Evolutionary conservation across 2,329 filamentous ascomycete genomes (phyloP), one percentile per base, ranked within the genome.

Genomic region (Penicillium crustosum): DNA sequence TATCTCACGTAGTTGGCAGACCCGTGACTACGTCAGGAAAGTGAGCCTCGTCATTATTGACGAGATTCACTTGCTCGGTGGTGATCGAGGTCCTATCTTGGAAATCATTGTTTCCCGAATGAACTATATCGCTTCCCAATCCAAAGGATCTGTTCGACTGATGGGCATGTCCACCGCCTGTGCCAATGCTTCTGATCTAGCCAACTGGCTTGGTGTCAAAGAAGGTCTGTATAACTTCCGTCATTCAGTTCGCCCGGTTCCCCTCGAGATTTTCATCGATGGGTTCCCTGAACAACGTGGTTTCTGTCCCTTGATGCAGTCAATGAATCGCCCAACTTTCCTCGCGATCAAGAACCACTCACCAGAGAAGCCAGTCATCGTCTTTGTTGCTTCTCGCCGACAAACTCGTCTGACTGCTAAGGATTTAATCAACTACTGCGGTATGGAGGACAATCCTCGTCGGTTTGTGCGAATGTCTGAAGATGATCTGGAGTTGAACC

Each of bases 111-210:
- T 88, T 3, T 84, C 82, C 66, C 83, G 89, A 66, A 97, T 99
- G 95, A 99, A 99, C 73, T 99, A 97, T 73, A 99, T 99, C 68
- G 94, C 93, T 1, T 90, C 93, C 2, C 92, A 96, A 61, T 96
- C 91, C 41, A 92, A 96, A 69, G 91, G 88, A 51, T 86, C 91
- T 0, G 93, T 99, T 23, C 86, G 94, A 5, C 81, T 99, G 6
- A 83, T 99, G 61, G 94, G 94, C n/a, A 99, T 99, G 95, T 99
- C 94, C 2, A 99, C 94, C 19, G 95, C 94, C 10, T 97, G 93
- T 68, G 94, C 94, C 15, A 99, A 99, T 71, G 94, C 95, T 2
- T 90, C 86, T 15, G 95, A 99, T 73, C 82, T 99, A 36, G 95
- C 85, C 2, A 97, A 96, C 69, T 99, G 94, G 94, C 83, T 99